phyloP scores from a whole-genome alignment of 495 filamentous ascomycete genomes.

The Pyrenula aspistea region DNA sequence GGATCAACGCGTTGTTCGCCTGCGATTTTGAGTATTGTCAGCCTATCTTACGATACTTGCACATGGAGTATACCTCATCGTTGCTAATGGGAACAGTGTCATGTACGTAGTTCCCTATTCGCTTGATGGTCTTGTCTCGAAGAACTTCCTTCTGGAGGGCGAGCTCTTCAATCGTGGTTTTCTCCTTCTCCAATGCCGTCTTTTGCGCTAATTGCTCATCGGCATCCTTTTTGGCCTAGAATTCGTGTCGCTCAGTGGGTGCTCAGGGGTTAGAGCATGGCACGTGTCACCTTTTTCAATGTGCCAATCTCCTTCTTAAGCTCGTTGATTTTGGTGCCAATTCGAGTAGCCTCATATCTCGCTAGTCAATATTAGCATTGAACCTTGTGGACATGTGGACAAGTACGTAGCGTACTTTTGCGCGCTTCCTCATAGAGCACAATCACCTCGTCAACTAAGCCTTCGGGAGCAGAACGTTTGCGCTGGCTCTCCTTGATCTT shows the following conservation, averaged over 20 bases:
- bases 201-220: conserved; percentile 65
- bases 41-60: background rate
- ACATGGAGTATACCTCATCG: conserved; percentile 59
- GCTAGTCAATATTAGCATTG: conserved; percentile 26
- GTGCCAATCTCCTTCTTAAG: conserved; percentile 79
- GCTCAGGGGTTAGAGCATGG: background rate
- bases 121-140: conserved; percentile 65
- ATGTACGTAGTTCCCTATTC: conserved; percentile 89
- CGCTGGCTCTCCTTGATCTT: conserved; percentile 83
- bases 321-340: conserved; percentile 72
- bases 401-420: conserved; percentile 40
- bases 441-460: conserved; percentile 83
- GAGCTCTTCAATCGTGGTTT: conserved; percentile 61
- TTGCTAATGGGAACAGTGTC: conserved; percentile 81
- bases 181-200: conserved; percentile 60
- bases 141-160: conserved; percentile 62
- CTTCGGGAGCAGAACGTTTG: conserved; percentile 64
- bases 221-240: conserved; percentile 76
- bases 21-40: too few species aligned
- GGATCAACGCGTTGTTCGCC: conserved; percentile 71
- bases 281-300: conserved; percentile 66
- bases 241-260: too few species aligned
- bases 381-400: background rate
- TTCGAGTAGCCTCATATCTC: conserved; percentile 67
- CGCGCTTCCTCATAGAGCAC: conserved; percentile 78